phyloP scores from a whole-genome alignment of 225 moss, liverwort and hornwort species.

The Bryoerythrophyllum caledonicum region DNA sequence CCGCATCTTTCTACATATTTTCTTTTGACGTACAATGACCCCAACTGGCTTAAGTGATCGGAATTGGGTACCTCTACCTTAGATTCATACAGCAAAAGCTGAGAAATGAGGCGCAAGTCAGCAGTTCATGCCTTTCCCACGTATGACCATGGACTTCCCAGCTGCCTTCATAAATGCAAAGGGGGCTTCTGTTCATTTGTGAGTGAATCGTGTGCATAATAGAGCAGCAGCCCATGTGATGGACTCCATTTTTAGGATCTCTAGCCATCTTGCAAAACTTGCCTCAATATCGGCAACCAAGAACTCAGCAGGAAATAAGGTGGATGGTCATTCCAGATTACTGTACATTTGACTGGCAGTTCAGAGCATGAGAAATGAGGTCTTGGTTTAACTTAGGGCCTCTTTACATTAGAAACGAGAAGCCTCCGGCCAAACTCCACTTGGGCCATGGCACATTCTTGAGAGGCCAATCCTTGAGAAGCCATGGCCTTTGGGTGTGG shows the following conservation, averaged over 20 bases:
- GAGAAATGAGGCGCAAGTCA: background rate
- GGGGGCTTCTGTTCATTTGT: background rate
- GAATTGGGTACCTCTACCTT: no score
- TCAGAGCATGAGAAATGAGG: background rate
- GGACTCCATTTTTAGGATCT: background rate
- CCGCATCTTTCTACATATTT: no score
- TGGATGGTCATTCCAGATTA: background rate
- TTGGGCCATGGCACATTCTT: no score
- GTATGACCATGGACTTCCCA: background rate
- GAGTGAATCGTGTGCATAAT: background rate
- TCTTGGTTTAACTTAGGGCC: no score
- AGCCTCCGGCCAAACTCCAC: no score
- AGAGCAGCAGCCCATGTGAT: constrained; percentile 7
- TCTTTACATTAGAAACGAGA: no score
- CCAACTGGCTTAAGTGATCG: no score
- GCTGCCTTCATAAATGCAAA: constrained; percentile 10
- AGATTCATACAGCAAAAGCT: background rate
- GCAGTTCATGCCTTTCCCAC: background rate
- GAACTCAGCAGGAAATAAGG: background rate
- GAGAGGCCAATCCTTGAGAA: no score
- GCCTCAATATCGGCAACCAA: background rate
- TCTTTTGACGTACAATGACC: no score
- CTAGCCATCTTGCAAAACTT: background rate
- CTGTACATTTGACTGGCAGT: background rate
- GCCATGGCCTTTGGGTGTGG: no score